A percentile compares a stretch with the other conserved stretches of the same genome.
Evolutionary conservation across 352 stramenopile genomes (phyloP).

Genomic region (Hyaloperonospora arabidopsidis): DNA sequence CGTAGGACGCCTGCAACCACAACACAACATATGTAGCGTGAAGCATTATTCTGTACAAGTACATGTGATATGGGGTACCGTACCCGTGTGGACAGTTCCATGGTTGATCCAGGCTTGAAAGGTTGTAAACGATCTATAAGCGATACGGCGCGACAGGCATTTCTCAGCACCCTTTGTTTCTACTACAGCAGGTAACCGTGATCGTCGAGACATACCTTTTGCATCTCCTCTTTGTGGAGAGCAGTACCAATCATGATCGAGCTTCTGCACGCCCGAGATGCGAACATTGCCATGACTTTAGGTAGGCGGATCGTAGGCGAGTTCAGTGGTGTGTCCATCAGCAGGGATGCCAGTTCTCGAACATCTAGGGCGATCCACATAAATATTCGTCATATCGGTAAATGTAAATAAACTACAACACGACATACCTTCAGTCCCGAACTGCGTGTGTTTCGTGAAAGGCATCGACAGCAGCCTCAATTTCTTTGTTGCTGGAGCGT

Average conservation of each 20-base stretch:
- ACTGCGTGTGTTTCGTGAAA: constrained; percentile 84
- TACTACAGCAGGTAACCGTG: not conserved
- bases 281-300: constrained; percentile 95
- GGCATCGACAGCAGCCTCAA: constrained; percentile 74
- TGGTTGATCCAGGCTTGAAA: constrained; percentile 87
- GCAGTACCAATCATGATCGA: constrained; percentile 96
- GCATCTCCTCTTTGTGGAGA: constrained; percentile 89
- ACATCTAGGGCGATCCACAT: constrained; percentile 49
- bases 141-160: not conserved
- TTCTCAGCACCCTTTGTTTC: not conserved
- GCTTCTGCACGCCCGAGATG: constrained; percentile 88
- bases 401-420: too few species aligned
- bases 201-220: constrained; percentile 45
- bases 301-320: constrained; percentile 75
- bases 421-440: constrained; percentile 59
- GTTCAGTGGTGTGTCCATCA: constrained; percentile 57
- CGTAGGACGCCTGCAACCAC: constrained; percentile 53
- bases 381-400: too few species aligned
- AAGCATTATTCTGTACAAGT: not conserved
- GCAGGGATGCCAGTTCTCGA: constrained; percentile 77
- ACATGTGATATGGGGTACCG: not conserved
- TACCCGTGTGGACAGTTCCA: constrained; percentile 94
- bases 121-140: constrained; percentile 75
- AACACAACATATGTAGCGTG: not conserved
- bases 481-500: constrained; percentile 44